Evolutionary conservation across 768 basidiomycete genomes (phyloP), one percentile per base, ranked within the genome.

Genomic region (Sporobolomyces phaffii): DNA sequence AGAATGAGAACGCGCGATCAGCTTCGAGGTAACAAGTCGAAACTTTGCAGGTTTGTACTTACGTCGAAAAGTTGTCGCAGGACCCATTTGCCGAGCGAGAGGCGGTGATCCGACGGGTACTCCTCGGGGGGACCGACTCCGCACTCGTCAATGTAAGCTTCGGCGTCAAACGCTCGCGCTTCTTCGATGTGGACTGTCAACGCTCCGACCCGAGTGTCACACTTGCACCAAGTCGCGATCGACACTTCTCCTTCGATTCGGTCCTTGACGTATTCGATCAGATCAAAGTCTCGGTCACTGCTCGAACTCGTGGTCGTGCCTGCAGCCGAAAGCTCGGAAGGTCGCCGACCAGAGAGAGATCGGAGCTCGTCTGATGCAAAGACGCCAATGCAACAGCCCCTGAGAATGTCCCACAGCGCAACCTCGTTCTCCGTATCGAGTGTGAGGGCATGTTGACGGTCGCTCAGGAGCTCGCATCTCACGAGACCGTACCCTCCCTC

Each of bases 171-270:
- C 64, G 87, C 90, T 51, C 84, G 51, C 1, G 72, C 82, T 72
- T 96, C 91, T 50, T 84, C 88, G 49, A 99, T 72, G 77, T 96
- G 90, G 5, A 98, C 84, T 3, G 88, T 87, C 65, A 99, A 80
- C 28, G 90, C 84, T 10, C 94, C 94, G 11, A 87, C 86, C 77
- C 89, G 88, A 7, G 92, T 94, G 77, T 97, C 94, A 31, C 89
- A 87, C 20, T 82, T 83, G 43, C 89, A 87, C 94, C 94, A 99
- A 17, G 86, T 80, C 29, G 85, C 80, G 13, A 90, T 66, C 36
- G 73, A 85, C 0, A 89, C 90, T 76, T 98, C 91, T 33, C 94
- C 93, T 75, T 99, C 96, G n/a, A 98, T 89, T 43, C 89, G 81
- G 74, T 91, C 90, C 64, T 87, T 82, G 24, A 97, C 90, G 45